phyloP scores from a whole-genome alignment of 2,329 filamentous ascomycete species.

The Harringtonia lauricola region DNA sequence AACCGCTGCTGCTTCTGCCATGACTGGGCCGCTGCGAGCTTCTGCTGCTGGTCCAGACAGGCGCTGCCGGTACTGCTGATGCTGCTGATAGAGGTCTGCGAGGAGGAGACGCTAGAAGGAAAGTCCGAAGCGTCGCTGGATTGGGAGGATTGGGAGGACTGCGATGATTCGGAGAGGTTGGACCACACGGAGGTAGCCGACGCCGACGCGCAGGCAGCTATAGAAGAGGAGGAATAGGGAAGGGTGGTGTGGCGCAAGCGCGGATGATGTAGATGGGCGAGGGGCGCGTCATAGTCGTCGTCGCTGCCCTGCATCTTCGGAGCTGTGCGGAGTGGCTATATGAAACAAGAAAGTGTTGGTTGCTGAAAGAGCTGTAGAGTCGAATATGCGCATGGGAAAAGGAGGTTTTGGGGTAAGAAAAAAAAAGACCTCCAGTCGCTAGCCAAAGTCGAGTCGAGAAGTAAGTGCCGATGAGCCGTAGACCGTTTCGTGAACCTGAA shows the following conservation, averaged over 20 bases:
- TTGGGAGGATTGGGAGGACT: constrained; percentile 6
- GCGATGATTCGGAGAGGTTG: constrained; percentile 31
- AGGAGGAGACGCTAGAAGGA: constrained; percentile 17
- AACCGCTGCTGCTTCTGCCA: constrained; percentile 6
- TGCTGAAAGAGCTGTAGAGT: constrained; percentile 3
- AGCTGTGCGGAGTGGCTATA: constrained; percentile 9
- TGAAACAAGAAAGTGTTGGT: not conserved
- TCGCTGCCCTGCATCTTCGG: constrained; percentile 49
- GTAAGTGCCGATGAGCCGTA: constrained; percentile 10
- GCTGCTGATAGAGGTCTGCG: constrained; percentile 10
- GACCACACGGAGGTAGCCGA: constrained; percentile 73
- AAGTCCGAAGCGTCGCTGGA: constrained; percentile 3
- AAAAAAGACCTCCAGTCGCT: constrained; percentile 10
- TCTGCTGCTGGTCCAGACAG: constrained; percentile 6
- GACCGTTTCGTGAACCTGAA: constrained; percentile 11
- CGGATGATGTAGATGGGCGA: constrained; percentile 25
- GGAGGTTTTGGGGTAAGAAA: constrained; percentile 16
- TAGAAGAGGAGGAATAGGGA: constrained; percentile 53
- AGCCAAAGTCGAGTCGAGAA: constrained; percentile 12
- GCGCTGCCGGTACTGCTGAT: constrained; percentile 2
- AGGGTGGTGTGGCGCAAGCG: constrained; percentile 29
- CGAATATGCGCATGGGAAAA: constrained; percentile 10
- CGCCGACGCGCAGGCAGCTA: constrained; percentile 66
- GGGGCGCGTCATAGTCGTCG: constrained; percentile 40
- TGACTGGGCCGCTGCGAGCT: constrained; percentile 4